Conservation (phyloP, 805 yeast genomes). For the Wickerhamomyces strasburgensis region DNA sequence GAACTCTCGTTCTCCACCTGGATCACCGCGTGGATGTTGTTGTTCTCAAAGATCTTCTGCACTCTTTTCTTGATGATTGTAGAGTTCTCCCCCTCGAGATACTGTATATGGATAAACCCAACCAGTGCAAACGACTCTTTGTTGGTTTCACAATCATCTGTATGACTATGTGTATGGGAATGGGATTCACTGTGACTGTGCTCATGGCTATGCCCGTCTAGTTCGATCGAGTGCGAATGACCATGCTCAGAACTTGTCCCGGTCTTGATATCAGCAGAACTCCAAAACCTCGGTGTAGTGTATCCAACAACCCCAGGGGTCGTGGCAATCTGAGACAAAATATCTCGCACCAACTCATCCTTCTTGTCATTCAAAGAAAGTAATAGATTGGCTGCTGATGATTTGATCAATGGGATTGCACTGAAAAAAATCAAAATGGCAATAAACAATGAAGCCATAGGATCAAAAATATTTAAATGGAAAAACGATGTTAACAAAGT, state of each 20-base stretch:
- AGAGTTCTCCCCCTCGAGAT: constrained; percentile 57
- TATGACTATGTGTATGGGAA: constrained; percentile 2
- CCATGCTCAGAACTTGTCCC: constrained; percentile 20
- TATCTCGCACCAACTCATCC: constrained; percentile 58
- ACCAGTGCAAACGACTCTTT: constrained; percentile 35
- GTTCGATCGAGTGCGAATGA: constrained; percentile 26
- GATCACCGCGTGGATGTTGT: constrained; percentile 50
- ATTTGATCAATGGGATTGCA: constrained; percentile 76
- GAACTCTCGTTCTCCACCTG: constrained; percentile 66
- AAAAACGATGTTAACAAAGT: constrained; percentile 71
- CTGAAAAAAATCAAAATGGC: constrained; percentile 76
- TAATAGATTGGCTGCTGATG: constrained; percentile 72
- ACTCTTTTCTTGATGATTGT: constrained; percentile 56
- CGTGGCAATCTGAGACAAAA: constrained; percentile 60
- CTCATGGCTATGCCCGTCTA: constrained; percentile 29
- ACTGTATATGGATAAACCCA: constrained; percentile 84
- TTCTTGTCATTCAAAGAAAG: constrained; percentile 54
- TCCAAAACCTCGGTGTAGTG: constrained; percentile 92
- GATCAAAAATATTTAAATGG: constrained; percentile 75
- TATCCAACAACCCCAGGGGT: constrained; percentile 81
- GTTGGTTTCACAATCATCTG: constrained; percentile 19
- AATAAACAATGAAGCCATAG: constrained; percentile 84
- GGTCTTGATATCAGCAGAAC: constrained; percentile 34
- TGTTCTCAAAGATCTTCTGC: constrained; percentile 44
- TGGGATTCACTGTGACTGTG: constrained; percentile 11